Base-by-base conservation (phyloP, 2,329 filamentous ascomycete genomes). In the Niveomyces coronatus region DNA sequence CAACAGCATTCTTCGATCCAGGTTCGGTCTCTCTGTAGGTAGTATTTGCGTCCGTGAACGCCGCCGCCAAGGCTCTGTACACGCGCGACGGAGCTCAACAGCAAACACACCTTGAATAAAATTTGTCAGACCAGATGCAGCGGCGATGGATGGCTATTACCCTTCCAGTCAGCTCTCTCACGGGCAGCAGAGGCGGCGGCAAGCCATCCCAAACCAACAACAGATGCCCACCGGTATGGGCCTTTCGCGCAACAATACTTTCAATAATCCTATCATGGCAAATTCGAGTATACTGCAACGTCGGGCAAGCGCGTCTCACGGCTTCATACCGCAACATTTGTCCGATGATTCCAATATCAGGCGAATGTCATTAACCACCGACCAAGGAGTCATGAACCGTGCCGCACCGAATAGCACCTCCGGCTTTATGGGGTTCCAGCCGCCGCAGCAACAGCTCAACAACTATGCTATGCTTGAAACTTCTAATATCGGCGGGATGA, bases 71-170 rank as follows among this genome's bases (percentile, higher is more conserved):
- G 22, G 10, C 9, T 27, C 9, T 24, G 28, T 5, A 11, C 29
- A 29, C 13, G 15, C 11, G 10, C 18, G 24, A 14, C 14, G 30
- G 37, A 31, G 15, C 13, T 10, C 15, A 22, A 27, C 14, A 11
- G 5, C 15, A 19, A 16, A 18, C 29, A 23, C 24, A n/a, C 11
- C 23, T 9, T 15, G 6, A 15, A 34, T 20, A 13, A 35, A 8
- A 18, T 7, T 20, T 13, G 13, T n/a, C 15, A 13, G 47, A 19
- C 26, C 26, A 40, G 37, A 40, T 40, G 37, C 37, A 24, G 31
- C 26, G 24, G 49, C 17, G 23, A 41, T 41, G 39, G 34, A 41
- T 28, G 29, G 33, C 17, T 41, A 41, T 20, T 37, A 33, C 15
- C 19, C 33, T 29, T 11, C 33, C 32, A 31, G 32, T n/a, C 34